A percentile compares a stretch with the other conserved stretches of the same genome.
Evolutionary conservation across 345 rosid genomes (phyloP).

Genomic region (Citrus mangshanensis): DNA sequence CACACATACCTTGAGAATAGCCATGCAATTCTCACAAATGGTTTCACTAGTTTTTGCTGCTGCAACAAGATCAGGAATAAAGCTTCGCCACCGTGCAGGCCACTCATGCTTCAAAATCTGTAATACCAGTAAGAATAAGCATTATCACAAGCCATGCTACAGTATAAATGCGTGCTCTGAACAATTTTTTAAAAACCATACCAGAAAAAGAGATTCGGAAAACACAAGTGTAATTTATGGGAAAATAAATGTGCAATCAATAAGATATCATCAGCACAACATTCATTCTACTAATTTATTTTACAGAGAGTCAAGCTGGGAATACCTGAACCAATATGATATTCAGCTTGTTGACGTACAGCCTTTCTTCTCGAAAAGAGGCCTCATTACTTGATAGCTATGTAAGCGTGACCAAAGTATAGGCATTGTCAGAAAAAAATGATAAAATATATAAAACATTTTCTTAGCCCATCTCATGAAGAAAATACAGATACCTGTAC

Average conservation of each 20-base stretch:
- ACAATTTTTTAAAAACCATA: background rate
- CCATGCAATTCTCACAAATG: conserved; percentile 99
- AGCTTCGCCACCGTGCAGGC: conserved; percentile 98
- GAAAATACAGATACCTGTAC: conserved; percentile 59
- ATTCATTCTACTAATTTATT: background rate
- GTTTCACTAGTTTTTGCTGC: conserved; percentile 99
- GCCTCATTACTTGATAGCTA: conserved; percentile 91
- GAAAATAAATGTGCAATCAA: background rate
- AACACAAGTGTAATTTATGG: background rate
- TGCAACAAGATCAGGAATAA: conserved; percentile 96
- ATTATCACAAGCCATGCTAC: background rate
- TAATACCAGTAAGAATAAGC: background rate
- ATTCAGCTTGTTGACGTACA: conserved; percentile 93
- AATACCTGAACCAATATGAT: conserved; percentile 93
- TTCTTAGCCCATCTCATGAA: background rate
- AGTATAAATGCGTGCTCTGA: background rate
- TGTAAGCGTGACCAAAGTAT: conserved; percentile 5
- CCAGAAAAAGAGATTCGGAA: background rate
- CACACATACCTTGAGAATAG: conserved; percentile 72
- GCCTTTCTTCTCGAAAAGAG: conserved; percentile 80
- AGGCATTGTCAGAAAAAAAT: background rate
- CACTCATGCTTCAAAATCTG: conserved; percentile 99
- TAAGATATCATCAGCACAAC: background rate
- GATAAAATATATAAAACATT: background rate
- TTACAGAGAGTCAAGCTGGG: too few relatives aligned